Evolutionary conservation across 2,329 filamentous ascomycete species (phyloP), one percentile per base, ranked within the genome.

Genomic region (Scedosporium dehoogii): DNA sequence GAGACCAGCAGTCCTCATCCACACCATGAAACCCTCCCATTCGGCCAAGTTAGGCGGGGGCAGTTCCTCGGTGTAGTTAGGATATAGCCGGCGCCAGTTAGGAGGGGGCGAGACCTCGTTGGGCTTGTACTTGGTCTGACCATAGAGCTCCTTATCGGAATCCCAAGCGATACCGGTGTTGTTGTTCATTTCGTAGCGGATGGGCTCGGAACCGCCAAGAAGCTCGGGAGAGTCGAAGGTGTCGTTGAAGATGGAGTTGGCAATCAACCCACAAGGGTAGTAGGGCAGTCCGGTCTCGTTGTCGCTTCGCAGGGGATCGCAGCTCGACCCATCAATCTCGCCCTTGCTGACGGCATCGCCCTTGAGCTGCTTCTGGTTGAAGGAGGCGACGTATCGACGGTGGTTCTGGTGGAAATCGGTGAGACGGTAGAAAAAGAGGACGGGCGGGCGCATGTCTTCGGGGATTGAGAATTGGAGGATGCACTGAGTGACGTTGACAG

Each of bases 391-490:
- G 69, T 99, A 99, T 74, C 93, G 88, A 67, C 94, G 89, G 73
- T 99, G 94, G 73, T 99, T 99, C 76, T 99, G 94, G 79, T 97
- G 97, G 78, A 99, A 99, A 77, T 97, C 96, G 63, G 91, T 93
- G 66, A 99, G 86, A 68, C 89, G 89, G 75, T 99, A 99, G 79
- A 97, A 99, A 75, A 97, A 86, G 65, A 93, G 84, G 10, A 99
- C 90, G 0, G 93, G 92, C 1, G 92, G 85, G 3, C 83, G 81
- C 75, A 99, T 87, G 63, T 86, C 79, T 69, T 93, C 87, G 1
- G 91, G 91, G 7, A 97, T 86, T 42, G 83, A 79, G 75, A 97
- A 96, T 65, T 85, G 81, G 62, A 99, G 75, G 38, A 82, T 82
- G 81, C 94, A 99, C 75, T 84, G 69, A 59, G 77, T 75, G 53